Base-by-base conservation (phyloP, 352 stramenopile genomes). In the Phytophthora cryptogea region DNA sequence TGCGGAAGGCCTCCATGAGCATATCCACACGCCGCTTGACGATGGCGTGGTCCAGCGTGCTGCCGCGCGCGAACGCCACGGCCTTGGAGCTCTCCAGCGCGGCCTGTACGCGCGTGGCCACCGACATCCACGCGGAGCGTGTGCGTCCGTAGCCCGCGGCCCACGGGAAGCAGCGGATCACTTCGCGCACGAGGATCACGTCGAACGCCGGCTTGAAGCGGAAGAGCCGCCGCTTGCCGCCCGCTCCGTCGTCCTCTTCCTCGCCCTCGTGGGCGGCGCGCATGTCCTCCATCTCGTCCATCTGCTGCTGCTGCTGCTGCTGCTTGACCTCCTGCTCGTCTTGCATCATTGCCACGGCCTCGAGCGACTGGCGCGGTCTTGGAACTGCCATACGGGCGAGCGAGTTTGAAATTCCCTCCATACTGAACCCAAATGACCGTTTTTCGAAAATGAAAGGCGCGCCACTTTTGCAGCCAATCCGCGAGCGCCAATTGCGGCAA, bases 81-180 rank as follows among this genome's bases (percentile, higher is more conserved):
- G 66, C 60, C 33, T 65, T 68, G 42, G 56, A 28, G 10, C 54
- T 65, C 45, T 72, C 68, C 6, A 79, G 47, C 30, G 54, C 35
- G 3, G 43, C 30, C 53, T 76, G 70, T 23, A 79, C 70, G 23
- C 54, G 52, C 23, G 59, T 46, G 13, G 70, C 70, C 48, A 76
- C 66, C 2, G 41, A 43, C 54, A 74, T 72, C 70, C 70, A 79
- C 14, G 70, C 70, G 17, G 68, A 72, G 30, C 70, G 70, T 27
- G 67, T 79, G 32, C 69, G 68, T 4, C 70, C 70, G 56, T 79
- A 76, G 42, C 70, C 70, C n/a, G 70, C 70, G 16, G 54, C 49
- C 70, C 70, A 79, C 13, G 70, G 70, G 39, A 79, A 79, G 37
- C 68, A 60, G 39, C 52, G 66, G 48, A 79, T 79, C 4, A 76